Conservation (phyloP, 768 basidiomycete genomes). For the Agrocybe praecox region DNA sequence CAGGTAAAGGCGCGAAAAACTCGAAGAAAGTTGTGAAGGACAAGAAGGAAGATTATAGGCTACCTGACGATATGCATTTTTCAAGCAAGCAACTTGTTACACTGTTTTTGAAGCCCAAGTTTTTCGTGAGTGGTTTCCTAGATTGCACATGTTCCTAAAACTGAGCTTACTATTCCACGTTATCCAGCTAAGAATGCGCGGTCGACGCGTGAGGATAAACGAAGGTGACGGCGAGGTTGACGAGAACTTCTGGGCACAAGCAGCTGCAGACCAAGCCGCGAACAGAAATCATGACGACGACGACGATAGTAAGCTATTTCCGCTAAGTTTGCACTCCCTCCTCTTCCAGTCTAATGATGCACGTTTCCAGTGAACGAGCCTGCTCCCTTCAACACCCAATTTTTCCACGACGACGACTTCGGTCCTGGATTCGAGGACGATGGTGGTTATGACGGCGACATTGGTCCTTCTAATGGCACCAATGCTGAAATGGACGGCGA, state of each 20-base stretch:
- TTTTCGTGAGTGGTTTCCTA: constrained; percentile 62
- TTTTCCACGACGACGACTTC: constrained; percentile 94
- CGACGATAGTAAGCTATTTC: constrained; percentile 59
- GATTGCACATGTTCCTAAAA: not conserved
- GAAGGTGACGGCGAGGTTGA: constrained; percentile 88
- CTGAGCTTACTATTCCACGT: too few species aligned
- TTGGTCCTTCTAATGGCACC: constrained; percentile 29
- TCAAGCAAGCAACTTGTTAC: constrained; percentile 87
- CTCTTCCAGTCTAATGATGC: not conserved
- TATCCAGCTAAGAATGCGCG: constrained; percentile 85
- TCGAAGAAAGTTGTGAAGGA: constrained; percentile 64
- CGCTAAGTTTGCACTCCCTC: not conserved
- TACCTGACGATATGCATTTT: constrained; percentile 99
- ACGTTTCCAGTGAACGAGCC: constrained; percentile 42
- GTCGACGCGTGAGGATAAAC: constrained; percentile 59
- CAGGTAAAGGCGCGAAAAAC: constrained; percentile 45
- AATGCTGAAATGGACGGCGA: constrained; percentile 54
- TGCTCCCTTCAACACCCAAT: constrained; percentile 92
- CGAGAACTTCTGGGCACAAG: constrained; percentile 96
- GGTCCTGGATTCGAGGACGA: constrained; percentile 71
- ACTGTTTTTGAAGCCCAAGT: constrained; percentile 95
- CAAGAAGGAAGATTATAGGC: constrained; percentile 71
- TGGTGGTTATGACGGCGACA: constrained; percentile 48
- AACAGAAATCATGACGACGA: constrained; percentile 45
- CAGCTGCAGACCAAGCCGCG: constrained; percentile 80